Percentiles rank a stretch among this genome's conserved stretches.
Evolutionary conservation across 768 basidiomycete genomes (phyloP).

Genomic region (Serendipita sp.): DNA sequence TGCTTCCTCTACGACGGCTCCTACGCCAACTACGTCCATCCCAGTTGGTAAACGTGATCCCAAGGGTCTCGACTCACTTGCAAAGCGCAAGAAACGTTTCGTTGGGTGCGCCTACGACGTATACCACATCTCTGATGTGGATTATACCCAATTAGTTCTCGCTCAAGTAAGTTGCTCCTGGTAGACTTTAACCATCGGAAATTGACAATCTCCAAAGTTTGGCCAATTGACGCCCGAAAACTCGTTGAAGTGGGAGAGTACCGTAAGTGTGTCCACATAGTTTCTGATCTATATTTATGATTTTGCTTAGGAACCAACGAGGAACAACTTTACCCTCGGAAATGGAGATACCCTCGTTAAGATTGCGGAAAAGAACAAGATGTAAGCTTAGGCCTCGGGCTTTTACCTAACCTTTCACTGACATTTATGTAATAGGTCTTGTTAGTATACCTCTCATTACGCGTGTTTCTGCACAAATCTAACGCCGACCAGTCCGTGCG

Average conservation of each 20-base stretch:
- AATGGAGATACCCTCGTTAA: background rate
- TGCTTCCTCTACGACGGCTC: background rate
- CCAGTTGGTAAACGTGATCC: constrained; percentile 1
- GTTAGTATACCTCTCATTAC: background rate
- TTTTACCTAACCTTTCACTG: background rate
- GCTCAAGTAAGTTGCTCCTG: background rate
- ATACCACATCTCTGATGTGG: background rate
- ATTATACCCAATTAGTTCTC: constrained; percentile 1
- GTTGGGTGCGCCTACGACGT: background rate
- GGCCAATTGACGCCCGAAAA: constrained; percentile 4
- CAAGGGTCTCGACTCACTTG: background rate
- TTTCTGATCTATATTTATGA: background rate
- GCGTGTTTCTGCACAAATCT: background rate
- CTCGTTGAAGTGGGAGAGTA: constrained; percentile 8
- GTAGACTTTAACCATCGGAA: background rate
- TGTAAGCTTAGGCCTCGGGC: background rate
- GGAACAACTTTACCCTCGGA: constrained; percentile 6
- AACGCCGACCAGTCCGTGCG: background rate
- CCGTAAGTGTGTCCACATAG: background rate
- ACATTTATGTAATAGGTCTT: background rate
- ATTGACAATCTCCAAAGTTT: background rate
- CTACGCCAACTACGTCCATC: background rate
- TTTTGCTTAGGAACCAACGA: background rate
- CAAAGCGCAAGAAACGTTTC: background rate
- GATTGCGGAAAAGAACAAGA: background rate